Evolutionary conservation across 352 stramenopile species (phyloP).

Genomic region (Phytophthora vignae): DNA sequence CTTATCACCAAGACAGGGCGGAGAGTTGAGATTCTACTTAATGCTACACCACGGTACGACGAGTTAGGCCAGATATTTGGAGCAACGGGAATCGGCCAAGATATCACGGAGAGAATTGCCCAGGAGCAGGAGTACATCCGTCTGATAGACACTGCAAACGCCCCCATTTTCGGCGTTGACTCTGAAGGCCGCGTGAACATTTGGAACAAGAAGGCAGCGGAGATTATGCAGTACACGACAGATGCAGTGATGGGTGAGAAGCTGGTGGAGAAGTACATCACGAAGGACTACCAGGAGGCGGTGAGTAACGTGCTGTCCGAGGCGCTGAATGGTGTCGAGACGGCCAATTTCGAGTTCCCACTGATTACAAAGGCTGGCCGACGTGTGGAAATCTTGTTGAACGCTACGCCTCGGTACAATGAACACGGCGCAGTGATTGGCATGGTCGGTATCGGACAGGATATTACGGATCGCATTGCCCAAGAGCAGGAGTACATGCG

Average conservation of each 20-base stretch:
- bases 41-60: conserved; percentile 47
- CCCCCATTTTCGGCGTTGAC: conserved; percentile 68
- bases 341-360: conserved; percentile 69
- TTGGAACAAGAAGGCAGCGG: conserved; percentile 87
- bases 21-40: conserved; percentile 49
- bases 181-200: conserved; percentile 57
- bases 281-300: conserved; percentile 49
- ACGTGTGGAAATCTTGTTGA: conserved; percentile 43
- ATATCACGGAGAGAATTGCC: conserved; percentile 57
- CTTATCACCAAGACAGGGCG: conserved; percentile 44
- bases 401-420: conserved; percentile 73
- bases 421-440: conserved; percentile 83
- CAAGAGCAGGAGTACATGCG: conserved; percentile 79
- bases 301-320: conserved; percentile 57
- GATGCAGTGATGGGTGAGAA: conserved; percentile 72
- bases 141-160: conserved; percentile 68
- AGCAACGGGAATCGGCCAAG: conserved; percentile 56
- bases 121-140: conserved; percentile 66
- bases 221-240: conserved; percentile 75
- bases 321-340: conserved; percentile 48
- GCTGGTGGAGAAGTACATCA: conserved; percentile 54
- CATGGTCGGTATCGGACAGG: conserved; percentile 87
- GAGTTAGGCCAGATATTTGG: conserved; percentile 45
- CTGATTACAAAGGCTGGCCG: conserved; percentile 55
- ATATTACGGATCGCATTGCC: conserved; percentile 80